A percentile compares a stretch with the other conserved stretches of the same genome.
phyloP scores from a whole-genome alignment of 805 yeast genomes.

The Wickerhamiella bombiphila region DNA sequence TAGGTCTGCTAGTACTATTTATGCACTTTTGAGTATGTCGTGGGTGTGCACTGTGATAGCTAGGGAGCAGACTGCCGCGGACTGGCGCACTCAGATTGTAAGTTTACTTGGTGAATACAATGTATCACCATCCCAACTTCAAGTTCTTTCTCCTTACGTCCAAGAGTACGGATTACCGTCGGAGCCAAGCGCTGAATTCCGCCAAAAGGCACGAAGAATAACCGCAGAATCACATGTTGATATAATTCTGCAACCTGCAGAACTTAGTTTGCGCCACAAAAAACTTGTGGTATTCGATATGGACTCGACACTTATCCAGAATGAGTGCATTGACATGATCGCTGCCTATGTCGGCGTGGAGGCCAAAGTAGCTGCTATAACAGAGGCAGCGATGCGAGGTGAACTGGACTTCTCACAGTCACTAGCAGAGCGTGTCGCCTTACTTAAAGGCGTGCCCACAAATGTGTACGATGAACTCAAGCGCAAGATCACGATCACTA shows the following conservation, averaged over 20 bases:
- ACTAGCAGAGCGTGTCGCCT: slow-evolving; percentile 52
- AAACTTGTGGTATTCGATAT: slow-evolving; percentile 80
- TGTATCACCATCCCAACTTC: neutral
- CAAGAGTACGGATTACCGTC: neutral
- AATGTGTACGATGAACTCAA: slow-evolving; percentile 66
- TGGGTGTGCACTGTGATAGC: neutral
- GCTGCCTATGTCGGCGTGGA: slow-evolving; percentile 92
- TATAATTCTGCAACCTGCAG: slow-evolving; percentile 30
- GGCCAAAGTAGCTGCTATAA: slow-evolving; percentile 69
- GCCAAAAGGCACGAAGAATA: no score
- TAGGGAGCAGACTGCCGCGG: neutral
- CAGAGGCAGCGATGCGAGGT: slow-evolving; percentile 94
- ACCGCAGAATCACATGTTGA: no score
- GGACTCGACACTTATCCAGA: slow-evolving; percentile 94
- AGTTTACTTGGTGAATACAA: neutral
- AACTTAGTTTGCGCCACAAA: slow-evolving; percentile 22
- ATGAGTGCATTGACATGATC: slow-evolving; percentile 91
- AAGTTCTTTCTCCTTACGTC: neutral
- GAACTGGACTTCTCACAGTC: slow-evolving; percentile 84
- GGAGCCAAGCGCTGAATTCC: no score
- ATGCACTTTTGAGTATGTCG: no score
- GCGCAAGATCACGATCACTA: slow-evolving; percentile 55
- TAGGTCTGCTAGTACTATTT: no score
- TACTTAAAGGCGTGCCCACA: slow-evolving; percentile 72
- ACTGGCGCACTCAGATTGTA: neutral